Base-by-base conservation (phyloP, 2,329 filamentous ascomycete genomes). In the Aspergillus fumigatus region DNA sequence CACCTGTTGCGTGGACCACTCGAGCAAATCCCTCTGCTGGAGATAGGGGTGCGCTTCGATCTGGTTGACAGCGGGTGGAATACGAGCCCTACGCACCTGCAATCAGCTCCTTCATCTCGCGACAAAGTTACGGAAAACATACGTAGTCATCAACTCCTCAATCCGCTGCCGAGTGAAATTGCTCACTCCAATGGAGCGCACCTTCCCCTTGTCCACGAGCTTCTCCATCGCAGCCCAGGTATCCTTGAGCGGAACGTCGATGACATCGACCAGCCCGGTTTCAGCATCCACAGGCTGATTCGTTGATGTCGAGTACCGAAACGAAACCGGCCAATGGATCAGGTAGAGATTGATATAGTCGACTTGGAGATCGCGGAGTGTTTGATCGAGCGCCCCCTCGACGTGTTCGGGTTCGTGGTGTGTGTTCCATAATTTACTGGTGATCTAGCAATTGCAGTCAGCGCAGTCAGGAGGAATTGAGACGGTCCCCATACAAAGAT, bases 321-420 rank as follows among this genome's bases (percentile, higher is more conserved):
- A 62, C 5, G 64, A 60, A 4, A 73, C 65, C 0, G 75, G 76
- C 62, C 73, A 78, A 67, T 79, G 76, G 23, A 79, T 75, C 61
- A 80, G 66, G 67, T 88, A 89, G 40, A 88, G 79, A 70, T 90
- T 86, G 6, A 89, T 81, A 63, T 88, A 87, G 56, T 86, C 82
- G 14, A 87, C 75, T 3, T 80, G 79, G 2, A 89, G 82, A 64
- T 84, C 85, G 64, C 77, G 68, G 21, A 89, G 80, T 0, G 84
- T 83, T 48, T 74, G 65, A 9, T 96, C 32, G 88, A 96, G 65
- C 84, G 88, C 53, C 88, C 96, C 71, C 78, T 96, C 60, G 81
- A 85, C 61, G 80, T 92, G 51, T 78, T 92, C 54, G 89, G 84
- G 54, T 83, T 94, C 45, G 74, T 73, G 71, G 56, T 70, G 65